Base-by-base conservation (phyloP, 164 flowering plant genomes). In the Berberis thunbergii region DNA sequence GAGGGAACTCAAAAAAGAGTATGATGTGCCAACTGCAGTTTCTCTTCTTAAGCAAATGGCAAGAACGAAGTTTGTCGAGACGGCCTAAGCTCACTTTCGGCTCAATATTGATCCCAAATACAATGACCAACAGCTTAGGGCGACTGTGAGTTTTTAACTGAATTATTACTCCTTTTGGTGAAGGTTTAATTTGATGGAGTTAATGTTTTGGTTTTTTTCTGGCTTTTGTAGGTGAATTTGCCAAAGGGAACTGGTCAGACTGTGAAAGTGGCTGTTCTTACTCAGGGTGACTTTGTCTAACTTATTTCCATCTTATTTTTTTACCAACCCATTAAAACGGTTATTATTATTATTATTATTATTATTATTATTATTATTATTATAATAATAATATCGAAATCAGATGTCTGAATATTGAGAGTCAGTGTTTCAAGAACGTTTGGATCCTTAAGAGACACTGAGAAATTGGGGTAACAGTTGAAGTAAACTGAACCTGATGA, bases 161-260 rank as follows among this genome's bases (percentile, higher is more conserved):
- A 8, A 46, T 8, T 52, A 52, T 41, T 7, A 7, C 13, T 60
- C 2, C 3, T 8, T 66, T 26, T 13, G 26, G 3, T 45, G 39
- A 52, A 52, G 46, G 4, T 66, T 39, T 44, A 7, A 6, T 10
- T 10, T 43, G 8, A 1, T 41, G 45, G 7, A 4, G 42, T 38
- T 42, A 53, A 59, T 65, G 48, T 11, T 0, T 61, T 53, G 44
- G 12, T 58, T 59, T 48, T 41, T 3, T 39, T 9, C 9, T 67
- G 13, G 61, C 6, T 40, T 66, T 41, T 43, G 38, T 70, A 91
- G 99, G 99, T 95, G 60, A 89, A 68, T 78, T 77, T 95, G 76
- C 99, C 99, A 41, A 95, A 95, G 80, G 99, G 99, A 75, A 89
- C 99, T 69, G 99, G 99, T 64, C 86, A 86, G 73, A 76, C 82